phyloP scores from a whole-genome alignment of 306 rosid species.

The Trifolium dubium region DNA sequence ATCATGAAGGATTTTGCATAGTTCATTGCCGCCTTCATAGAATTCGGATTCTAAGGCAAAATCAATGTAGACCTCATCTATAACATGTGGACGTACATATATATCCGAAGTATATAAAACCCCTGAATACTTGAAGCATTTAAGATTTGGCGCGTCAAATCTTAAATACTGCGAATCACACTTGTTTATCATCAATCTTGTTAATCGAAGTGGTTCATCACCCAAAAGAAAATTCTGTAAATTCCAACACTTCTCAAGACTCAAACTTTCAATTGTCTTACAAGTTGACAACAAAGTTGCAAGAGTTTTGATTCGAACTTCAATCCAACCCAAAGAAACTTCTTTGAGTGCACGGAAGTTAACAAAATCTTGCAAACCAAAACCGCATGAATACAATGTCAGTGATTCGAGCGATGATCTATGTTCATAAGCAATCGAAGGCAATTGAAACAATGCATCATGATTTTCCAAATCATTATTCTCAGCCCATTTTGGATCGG shows the following conservation, averaged over 20 bases:
- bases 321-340: slow-evolving; percentile 36
- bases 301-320: background rate
- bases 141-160: slow-evolving; percentile 26
- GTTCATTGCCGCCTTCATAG: background rate
- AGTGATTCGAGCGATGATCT: slow-evolving; percentile 4
- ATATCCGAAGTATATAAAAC: background rate
- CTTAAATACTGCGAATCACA: background rate
- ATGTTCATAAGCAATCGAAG: background rate
- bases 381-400: slow-evolving; percentile 36
- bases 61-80: slow-evolving; percentile 41
- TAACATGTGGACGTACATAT: background rate
- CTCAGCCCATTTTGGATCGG: background rate
- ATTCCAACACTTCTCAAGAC: slow-evolving; percentile 35
- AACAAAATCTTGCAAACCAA: background rate
- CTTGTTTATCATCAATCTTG: slow-evolving; percentile 33
- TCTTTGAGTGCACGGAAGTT: slow-evolving; percentile 32
- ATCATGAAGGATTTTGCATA: background rate
- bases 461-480: rapidly evolving
- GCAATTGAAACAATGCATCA: background rate
- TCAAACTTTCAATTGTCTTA: slow-evolving; percentile 22
- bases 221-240: slow-evolving; percentile 10
- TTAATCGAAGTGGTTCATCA: background rate
- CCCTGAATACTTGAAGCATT: slow-evolving; percentile 37
- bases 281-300: slow-evolving; percentile 8
- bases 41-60: background rate